Base-by-base conservation (phyloP, 2,329 filamentous ascomycete species). In the Neonectria coccinea region DNA sequence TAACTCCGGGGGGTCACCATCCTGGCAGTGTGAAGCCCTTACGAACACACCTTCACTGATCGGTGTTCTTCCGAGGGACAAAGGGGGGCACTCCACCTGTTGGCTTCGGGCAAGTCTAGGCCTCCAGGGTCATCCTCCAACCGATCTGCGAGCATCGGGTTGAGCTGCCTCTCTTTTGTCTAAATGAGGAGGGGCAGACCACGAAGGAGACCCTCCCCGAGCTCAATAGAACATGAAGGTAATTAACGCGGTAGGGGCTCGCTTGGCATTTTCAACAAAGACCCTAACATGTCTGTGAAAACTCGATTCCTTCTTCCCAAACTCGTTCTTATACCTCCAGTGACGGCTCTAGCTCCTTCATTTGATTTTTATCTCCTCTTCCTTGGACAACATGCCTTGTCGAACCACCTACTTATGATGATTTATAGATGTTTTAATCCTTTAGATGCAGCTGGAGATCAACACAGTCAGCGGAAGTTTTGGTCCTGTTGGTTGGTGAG, bases 11-110 rank as follows among this genome's bases (percentile, higher is more conserved):
- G 39, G 39, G n/a, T 20, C 39, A 11, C 39, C 39, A 42, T 14
- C n/a, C n/a, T n/a, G 48, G 22, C n/a, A 50, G 16, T 20, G 47
- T 50, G 47, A 50, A 31, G 27, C 47, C 29, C n/a, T 8, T 33
- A 18, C 48, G 27, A 51, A 9, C 39, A 42, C 39, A 42, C 39
- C 39, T 42, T 42, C n/a, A 42, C 4, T 33, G 14, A 25, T 64
- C 61, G 61, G 61, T 36, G 61, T 59, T 59, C 51, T 64, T 59
- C 61, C 61, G 61, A 59, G 20, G 50, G 45, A 18, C 25, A 18
- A 50, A 41, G 29, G 20, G 20, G 29, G 56, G 41, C 39, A 44
- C 61, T 59, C 61, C 61, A 59, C 61, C 50, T 51, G 36, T 16
- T 11, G 56, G 36, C 36, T 59, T 42, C 7, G 29, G 18, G 42